Evolutionary conservation across 441 rosid species (phyloP), one percentile per base, ranked within the genome.

Genomic region (Syzygium syzygioides): DNA sequence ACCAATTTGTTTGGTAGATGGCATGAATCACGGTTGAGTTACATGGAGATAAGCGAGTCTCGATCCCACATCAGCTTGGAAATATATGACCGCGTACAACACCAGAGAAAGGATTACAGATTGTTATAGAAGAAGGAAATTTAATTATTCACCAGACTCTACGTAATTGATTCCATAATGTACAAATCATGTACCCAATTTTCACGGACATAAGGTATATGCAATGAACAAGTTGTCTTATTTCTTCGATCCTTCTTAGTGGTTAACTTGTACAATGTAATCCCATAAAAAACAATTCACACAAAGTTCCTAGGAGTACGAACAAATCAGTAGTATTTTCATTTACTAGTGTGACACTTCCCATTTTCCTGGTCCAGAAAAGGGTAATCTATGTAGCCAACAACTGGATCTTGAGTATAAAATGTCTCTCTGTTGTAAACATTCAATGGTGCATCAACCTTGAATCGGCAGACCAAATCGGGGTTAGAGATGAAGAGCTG

Each of bases 11-110:
- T 96, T 95, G 3, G 96, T 87, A 4, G 94, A 94, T 12, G 98
- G 95, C 52, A 93, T 94, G 91, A 96, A 95, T 14, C 96, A 95
- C 85, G 98, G 98, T 76, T 95, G 98, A 37, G 98, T 97, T 30
- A 96, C 93, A 26, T 97, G 98, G 89, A 97, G 96, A 89, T 96
- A 97, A 59, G 94, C 64, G 11, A 96, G 96, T 30, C 92, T 93
- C 13, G 92, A 88, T 45, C 95, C 93, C 34, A 89, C 14, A 23
- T 90, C 91, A 20, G 56, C 45, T 79, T 95, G 99, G 76, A 96
- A 93, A 41, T 41, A 41, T 41, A 6, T 6, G 45, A 41, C 6
- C 8, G 1, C 45, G 1, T 41, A 41, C 45, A 41, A 41, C 45
- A 41, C 45, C 45, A 6, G 45, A 41, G 45, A 41, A 41, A 41